Conservation (phyloP, 192 early-diverging fungal species). For the Phlyctochytrium planicorne region DNA sequence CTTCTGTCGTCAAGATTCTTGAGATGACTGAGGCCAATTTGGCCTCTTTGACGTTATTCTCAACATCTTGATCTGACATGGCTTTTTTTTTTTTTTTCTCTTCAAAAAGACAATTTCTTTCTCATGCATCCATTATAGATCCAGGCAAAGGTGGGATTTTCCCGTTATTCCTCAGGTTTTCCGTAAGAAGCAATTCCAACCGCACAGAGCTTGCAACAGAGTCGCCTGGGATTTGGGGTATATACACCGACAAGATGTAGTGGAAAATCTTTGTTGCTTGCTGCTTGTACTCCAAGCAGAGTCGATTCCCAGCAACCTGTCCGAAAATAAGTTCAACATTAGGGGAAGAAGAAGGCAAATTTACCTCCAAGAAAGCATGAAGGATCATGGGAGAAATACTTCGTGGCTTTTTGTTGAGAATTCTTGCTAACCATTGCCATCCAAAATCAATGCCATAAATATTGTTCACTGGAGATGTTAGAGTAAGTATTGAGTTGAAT, state of each 20-base stretch:
- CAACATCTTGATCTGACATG: too few relatives aligned
- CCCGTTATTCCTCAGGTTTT: not conserved
- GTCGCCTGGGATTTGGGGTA: conserved; percentile 35
- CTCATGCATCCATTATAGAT: conserved; percentile 6
- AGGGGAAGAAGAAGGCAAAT: conserved; percentile 1
- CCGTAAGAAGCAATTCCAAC: not conserved
- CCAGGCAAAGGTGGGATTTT: not conserved
- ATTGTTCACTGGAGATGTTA: not conserved
- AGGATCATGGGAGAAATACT: conserved; percentile 66
- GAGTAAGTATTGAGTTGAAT: not conserved
- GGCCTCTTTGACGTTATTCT: too few relatives aligned
- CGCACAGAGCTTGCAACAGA: not conserved
- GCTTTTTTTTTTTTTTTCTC: too few relatives aligned
- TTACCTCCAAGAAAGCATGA: conserved; percentile 59
- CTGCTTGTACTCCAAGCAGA: conserved; percentile 37
- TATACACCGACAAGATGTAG: conserved; percentile 29
- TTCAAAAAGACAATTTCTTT: too few relatives aligned
- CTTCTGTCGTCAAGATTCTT: too few relatives aligned
- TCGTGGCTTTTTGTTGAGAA: conserved; percentile 65
- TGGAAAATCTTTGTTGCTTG: conserved; percentile 48
- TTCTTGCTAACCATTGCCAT: conserved; percentile 73
- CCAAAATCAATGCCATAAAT: conserved; percentile 55
- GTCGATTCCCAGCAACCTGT: conserved; percentile 38
- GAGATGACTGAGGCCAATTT: too few relatives aligned
- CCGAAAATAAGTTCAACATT: too few relatives aligned